phyloP scores from a whole-genome alignment of 768 basidiomycete species.

The Cystoderma amianthinum region DNA sequence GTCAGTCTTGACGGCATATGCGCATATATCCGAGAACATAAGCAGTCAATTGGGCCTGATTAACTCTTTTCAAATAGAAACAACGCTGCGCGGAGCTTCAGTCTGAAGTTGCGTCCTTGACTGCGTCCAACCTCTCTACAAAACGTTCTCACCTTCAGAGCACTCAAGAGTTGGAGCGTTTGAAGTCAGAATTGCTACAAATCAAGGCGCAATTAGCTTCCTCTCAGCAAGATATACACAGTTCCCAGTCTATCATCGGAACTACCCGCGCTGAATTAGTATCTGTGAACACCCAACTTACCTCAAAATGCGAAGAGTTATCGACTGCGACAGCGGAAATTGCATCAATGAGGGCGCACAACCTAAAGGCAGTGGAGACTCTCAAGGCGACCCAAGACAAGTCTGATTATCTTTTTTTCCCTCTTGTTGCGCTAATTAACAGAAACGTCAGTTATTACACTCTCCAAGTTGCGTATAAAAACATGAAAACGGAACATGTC shows the following conservation, averaged over 20 bases:
- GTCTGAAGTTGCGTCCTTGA: not conserved
- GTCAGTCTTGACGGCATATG: not conserved
- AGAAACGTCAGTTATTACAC: conserved; percentile 6
- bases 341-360: conserved; percentile 1
- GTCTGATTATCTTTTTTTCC: conserved; percentile 1
- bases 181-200: not conserved
- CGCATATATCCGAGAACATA: not conserved
- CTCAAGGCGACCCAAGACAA: conserved; percentile 5
- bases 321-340: conserved; percentile 4
- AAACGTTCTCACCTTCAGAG: not conserved
- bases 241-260: not conserved
- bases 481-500: conserved; percentile 12
- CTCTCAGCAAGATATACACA: not conserved
- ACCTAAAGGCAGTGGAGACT: conserved; percentile 3
- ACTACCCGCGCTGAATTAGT: not conserved
- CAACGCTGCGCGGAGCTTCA: not conserved
- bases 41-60: not conserved
- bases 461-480: conserved; percentile 7
- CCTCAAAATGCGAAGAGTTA: not conserved
- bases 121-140: not conserved
- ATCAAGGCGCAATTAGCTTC: not conserved
- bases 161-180: not conserved
- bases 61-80: not conserved
- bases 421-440: conserved; percentile 1
- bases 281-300: not conserved